Percentiles rank a stretch among this genome's conserved stretches.
Evolutionary conservation across 23 red algal genomes (phyloP).

Genomic region (Gracilariopsis chorda): DNA sequence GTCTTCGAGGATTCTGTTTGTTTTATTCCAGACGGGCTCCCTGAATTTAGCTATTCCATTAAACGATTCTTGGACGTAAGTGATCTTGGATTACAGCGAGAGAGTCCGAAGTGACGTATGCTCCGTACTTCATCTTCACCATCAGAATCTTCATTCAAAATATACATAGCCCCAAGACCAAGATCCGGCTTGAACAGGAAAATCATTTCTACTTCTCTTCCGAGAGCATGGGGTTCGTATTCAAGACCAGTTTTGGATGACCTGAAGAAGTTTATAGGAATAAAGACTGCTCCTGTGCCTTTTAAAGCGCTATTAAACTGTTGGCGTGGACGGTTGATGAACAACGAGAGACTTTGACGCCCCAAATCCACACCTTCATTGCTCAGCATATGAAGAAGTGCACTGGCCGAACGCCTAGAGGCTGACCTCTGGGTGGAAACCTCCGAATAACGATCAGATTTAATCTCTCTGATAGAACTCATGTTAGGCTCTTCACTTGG

Average conservation of each 20-base stretch:
- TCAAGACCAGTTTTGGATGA: constrained; percentile 6
- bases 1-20: neutral
- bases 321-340: constrained; percentile 66
- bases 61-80: neutral
- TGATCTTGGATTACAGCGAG: neutral
- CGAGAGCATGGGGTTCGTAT: constrained; percentile 15
- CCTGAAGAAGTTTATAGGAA: constrained; percentile 54
- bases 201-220: constrained; percentile 66
- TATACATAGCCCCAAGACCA: constrained; percentile 70
- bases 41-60: neutral
- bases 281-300: constrained; percentile 60
- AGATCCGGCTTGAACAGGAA: constrained; percentile 46
- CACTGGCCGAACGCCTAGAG: constrained; percentile 43
- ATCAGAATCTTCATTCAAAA: constrained; percentile 14
- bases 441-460: constrained; percentile 37
- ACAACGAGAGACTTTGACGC: constrained; percentile 45
- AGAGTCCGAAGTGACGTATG: neutral
- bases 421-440: neutral
- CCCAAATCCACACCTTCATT: constrained; percentile 62
- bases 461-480: constrained; percentile 20
- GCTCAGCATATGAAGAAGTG: constrained; percentile 64
- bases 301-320: constrained; percentile 69
- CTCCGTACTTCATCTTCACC: constrained; percentile 13
- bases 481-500: neutral
- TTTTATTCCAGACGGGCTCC: neutral